Conservation (phyloP, 202 grass and related monocot genomes). For the Hordeum pubiflorum region DNA sequence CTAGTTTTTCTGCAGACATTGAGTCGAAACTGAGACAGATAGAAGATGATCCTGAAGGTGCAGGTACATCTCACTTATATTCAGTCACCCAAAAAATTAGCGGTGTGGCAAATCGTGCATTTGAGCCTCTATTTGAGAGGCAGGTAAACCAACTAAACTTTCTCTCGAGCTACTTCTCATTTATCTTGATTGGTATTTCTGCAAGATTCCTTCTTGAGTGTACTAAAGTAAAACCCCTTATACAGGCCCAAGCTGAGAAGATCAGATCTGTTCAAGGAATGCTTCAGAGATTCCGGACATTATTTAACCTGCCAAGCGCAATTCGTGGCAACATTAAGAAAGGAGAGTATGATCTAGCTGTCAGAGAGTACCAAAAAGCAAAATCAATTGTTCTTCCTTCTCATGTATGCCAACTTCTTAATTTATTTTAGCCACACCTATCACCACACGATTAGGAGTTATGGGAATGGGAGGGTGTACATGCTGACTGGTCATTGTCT, state of each 20-base stretch:
- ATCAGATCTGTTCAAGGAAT: conserved; percentile 99
- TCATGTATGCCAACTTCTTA: conserved; percentile 54
- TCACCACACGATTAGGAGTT: background rate
- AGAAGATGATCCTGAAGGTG: conserved; percentile 99
- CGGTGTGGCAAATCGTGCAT: conserved; percentile 78
- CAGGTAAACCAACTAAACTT: conserved; percentile 61
- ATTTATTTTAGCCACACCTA: conserved; percentile 19
- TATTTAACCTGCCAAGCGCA: conserved; percentile 91
- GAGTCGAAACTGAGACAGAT: conserved; percentile 89
- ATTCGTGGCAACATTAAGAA: conserved; percentile 96
- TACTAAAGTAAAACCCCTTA: conserved; percentile 21
- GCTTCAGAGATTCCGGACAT: conserved; percentile 97
- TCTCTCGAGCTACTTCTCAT: conserved; percentile 1
- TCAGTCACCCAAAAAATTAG: conserved; percentile 84
- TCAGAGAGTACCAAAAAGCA: conserved; percentile 99
- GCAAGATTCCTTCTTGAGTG: conserved; percentile 21
- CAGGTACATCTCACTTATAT: conserved; percentile 82
- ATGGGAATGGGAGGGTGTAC: background rate
- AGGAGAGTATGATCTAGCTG: conserved; percentile 98
- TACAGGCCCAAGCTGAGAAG: conserved; percentile 95
- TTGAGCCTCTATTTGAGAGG: conserved; percentile 96
- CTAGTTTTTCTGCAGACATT: conserved; percentile 59
- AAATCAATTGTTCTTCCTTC: conserved; percentile 99
- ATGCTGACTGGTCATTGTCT: background rate
- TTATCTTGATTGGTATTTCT: conserved; percentile 7